Evolutionary conservation across 164 flowering plant species (phyloP), one percentile per base, ranked within the genome.

Genomic region (Aristolochia californica): DNA sequence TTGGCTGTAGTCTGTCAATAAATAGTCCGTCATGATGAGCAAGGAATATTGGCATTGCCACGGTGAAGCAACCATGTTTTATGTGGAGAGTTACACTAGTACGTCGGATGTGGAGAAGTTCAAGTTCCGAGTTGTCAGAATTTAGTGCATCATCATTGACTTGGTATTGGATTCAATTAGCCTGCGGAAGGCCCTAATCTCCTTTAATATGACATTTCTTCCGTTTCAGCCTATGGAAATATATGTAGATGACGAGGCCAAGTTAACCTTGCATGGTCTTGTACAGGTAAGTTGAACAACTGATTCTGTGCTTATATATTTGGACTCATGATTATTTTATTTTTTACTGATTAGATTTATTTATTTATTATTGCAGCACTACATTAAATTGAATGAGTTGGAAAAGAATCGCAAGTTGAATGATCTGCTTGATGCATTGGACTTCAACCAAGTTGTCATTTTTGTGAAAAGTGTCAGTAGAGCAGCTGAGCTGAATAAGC

Each of bases 141-240:
- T 34, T 28, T 34, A 34, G 69, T 58, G 57, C 77, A 22, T 66
- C 78, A 62, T 76, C 72, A 58, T 70, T 74, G 56, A 74, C 83
- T 83, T 78, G 72, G 69, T 81, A 68, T 65, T 82, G 82, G 88
- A 75, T 78, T 77, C 78, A 66, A 62, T 77, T 77, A 70, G 73
- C 82, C 74, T 83, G 80, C 71, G 70, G 82, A 72, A 75, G 75
- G 71, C 69, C 68, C 84, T 85, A 81, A 83, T 75, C 55, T 75
- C 72, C 68, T 84, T 83, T 79, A 65, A 78, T 79, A 27, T 88
- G 79, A 71, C 74, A 65, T 83, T 80, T 87, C 67, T 83, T 80
- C 80, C 45, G 68, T 87, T 87, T 71, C 99, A 93, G 99, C 99
- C 99, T 13, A 93, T 93, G 99, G 99, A 93, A 76, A 93, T 93